A percentile compares a stretch with the other conserved stretches of the same genome.
Evolutionary conservation across 2,329 filamentous ascomycete genomes (phyloP).

Genomic region (Plectosphaerella cucumerina): DNA sequence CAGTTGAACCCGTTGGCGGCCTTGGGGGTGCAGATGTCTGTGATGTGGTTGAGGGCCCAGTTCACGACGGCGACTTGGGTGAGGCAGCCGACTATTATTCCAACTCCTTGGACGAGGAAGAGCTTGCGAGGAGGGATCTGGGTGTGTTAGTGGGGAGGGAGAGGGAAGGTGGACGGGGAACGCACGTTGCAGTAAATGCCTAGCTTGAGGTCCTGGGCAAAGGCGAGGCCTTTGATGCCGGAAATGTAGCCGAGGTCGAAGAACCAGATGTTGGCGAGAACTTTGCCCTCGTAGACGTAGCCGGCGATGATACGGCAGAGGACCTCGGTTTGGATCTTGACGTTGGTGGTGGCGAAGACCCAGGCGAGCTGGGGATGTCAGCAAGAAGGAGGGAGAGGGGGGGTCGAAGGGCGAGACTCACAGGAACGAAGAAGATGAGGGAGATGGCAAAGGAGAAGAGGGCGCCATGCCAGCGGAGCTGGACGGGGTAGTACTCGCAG

Average conservation of each 20-base stretch:
- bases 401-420: too few species aligned
- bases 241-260: constrained; percentile 34
- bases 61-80: constrained; percentile 36
- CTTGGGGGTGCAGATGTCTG: constrained; percentile 39
- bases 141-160: not conserved
- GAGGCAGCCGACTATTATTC: constrained; percentile 36
- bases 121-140: constrained; percentile 36
- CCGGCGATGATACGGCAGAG: constrained; percentile 40
- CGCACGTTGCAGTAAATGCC: constrained; percentile 30
- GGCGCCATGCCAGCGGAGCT: constrained; percentile 26
- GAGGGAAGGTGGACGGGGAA: not conserved
- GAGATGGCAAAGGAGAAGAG: constrained; percentile 21
- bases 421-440: constrained; percentile 22
- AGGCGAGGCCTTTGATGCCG: constrained; percentile 34
- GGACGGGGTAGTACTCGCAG: constrained; percentile 23
- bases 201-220: constrained; percentile 40
- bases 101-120: constrained; percentile 38
- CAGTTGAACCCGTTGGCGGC: constrained; percentile 43
- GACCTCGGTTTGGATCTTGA: constrained; percentile 39
- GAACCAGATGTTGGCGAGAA: constrained; percentile 33
- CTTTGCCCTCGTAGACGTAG: constrained; percentile 39
- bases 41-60: constrained; percentile 39
- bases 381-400: constrained; percentile 51
- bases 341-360: constrained; percentile 35
- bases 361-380: constrained; percentile 30